Base-by-base conservation (phyloP, 2,329 filamentous ascomycete genomes). In the Cercospora sp. region DNA sequence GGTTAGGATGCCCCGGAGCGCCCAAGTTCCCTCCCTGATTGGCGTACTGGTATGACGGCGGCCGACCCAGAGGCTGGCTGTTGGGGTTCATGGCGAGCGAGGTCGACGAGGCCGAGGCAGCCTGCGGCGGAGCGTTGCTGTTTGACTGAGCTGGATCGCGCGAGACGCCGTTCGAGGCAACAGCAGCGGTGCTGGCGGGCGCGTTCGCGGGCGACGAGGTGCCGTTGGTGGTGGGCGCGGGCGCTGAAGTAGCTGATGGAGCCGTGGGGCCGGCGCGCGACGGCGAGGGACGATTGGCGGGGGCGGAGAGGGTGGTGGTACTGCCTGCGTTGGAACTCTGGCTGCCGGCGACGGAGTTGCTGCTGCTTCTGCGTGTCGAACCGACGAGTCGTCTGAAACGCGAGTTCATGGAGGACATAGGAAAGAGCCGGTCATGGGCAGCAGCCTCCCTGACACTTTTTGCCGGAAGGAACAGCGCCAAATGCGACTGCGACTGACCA, bases 381-480 rank as follows among this genome's bases (percentile, higher is more conserved):
- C 92, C 91, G 83, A 91, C 90, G 84, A 93, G 86, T 85, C 87
- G 87, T 85, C 91, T 91, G 81, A 92, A 88, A 82, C 90, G 89
- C 80, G 88, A 87, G 85, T 91, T 92, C 88, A 91, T 87, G 86
- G 89, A 91, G 86, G 87, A 65, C 64, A 69, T 67, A 61, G 61
- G 64, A 63, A 48, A 63, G 63, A 59, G 63, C 65, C 62, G 30
- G 18, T 64, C 64, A 68, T 63, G 59, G 64, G 61, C 31, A 57
- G 62, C 62, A 58, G 62, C 48, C 30, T 64, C 62, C n/a, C 31
- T 30, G 59, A 61, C 9, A 61, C 59, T 48, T 61, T 28, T 10
- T n/a, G 59, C 59, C 59, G 59, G 59, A 61, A 61, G 36, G 36
- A 42, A 28, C 58, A 66, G 45, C 26, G 18, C 40, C 60, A 55